A percentile compares a stretch with the other conserved stretches of the same genome.
These are phyloP conservation scores for Fusarium caatingaense DNA, from an alignment of 2,329 filamentous ascomycete species.

Conservation along the genomic window DNA sequence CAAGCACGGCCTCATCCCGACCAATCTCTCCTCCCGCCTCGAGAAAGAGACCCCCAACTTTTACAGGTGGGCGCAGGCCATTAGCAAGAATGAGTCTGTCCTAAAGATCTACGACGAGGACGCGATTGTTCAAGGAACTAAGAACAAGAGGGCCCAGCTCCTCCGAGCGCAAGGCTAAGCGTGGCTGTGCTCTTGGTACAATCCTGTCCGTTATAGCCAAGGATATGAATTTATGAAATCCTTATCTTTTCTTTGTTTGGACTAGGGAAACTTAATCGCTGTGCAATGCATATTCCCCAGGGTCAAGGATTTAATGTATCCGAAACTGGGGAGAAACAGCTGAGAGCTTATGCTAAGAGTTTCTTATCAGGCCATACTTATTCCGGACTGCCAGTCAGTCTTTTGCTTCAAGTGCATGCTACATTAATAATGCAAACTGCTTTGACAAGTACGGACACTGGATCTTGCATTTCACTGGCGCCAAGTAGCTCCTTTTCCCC, in stretches of 20 bases:
- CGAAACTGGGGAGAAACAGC: neutral
- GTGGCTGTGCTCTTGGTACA: slow-evolving; percentile 5
- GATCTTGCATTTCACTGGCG: slow-evolving; percentile 18
- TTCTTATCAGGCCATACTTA: neutral
- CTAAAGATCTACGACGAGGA: slow-evolving; percentile 69
- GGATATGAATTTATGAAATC: slow-evolving; percentile 2
- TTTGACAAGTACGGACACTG: neutral
- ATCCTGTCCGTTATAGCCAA: neutral
- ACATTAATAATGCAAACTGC: neutral
- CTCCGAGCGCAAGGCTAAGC: slow-evolving; percentile 16
- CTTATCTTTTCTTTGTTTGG: slow-evolving; percentile 1
- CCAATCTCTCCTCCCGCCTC: slow-evolving; percentile 59
- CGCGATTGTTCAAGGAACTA: slow-evolving; percentile 27
- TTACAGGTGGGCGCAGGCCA: slow-evolving; percentile 72
- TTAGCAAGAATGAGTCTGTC: slow-evolving; percentile 73
- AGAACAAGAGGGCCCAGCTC: slow-evolving; percentile 37
- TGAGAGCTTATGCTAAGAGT: neutral
- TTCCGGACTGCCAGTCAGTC: neutral
- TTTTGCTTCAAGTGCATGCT: neutral
- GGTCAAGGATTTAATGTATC: slow-evolving; percentile 12
- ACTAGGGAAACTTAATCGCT: slow-evolving; percentile 8
- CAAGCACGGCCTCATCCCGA: slow-evolving; percentile 66
- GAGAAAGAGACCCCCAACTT: slow-evolving; percentile 71
- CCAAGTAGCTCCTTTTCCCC: slow-evolving; percentile 11
- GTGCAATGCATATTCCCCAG: neutral